Percentiles rank a stretch among this genome's conserved stretches.
Evolutionary conservation across 2,329 filamentous ascomycete species (phyloP).

Genomic region (Gaeumannomyces sp.): DNA sequence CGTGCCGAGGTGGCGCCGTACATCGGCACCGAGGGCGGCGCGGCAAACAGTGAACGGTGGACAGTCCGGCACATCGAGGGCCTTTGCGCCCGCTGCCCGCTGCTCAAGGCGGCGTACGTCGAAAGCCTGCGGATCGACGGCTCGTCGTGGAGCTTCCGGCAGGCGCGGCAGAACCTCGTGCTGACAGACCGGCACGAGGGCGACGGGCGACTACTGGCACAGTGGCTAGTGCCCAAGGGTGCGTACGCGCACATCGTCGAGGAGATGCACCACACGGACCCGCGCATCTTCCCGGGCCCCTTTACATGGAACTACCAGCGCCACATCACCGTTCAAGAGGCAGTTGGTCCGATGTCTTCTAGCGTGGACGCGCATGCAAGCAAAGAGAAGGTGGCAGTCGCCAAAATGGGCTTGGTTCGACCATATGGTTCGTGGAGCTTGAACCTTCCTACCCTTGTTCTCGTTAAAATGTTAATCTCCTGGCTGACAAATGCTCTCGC

Average conservation of each 20-base stretch:
- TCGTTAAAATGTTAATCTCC: not conserved
- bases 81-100: constrained; percentile 28
- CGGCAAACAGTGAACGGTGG: no score
- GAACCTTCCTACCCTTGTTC: no score
- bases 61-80: constrained; percentile 18
- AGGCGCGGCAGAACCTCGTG: constrained; percentile 26
- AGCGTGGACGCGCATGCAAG: constrained; percentile 16
- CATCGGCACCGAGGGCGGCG: constrained; percentile 12
- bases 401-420: constrained; percentile 23
- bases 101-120: constrained; percentile 32
- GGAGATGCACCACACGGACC: constrained; percentile 30
- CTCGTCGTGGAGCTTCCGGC: constrained; percentile 25
- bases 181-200: constrained; percentile 19
- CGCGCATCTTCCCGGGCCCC: constrained; percentile 25
- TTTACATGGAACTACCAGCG: constrained; percentile 29
- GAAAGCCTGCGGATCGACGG: constrained; percentile 35
- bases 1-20: constrained; percentile 31
- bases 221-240: constrained; percentile 28
- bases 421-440: constrained; percentile 25
- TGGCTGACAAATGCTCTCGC: not conserved
- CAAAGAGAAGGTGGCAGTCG: constrained; percentile 14
- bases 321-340: constrained; percentile 20
- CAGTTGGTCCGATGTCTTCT: constrained; percentile 16
- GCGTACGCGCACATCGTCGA: constrained; percentile 28
- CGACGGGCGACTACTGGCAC: constrained; percentile 16